These are phyloP conservation scores for Allium sativum DNA, from an alignment of 106 monocot species.

Conservation along the genomic window DNA sequence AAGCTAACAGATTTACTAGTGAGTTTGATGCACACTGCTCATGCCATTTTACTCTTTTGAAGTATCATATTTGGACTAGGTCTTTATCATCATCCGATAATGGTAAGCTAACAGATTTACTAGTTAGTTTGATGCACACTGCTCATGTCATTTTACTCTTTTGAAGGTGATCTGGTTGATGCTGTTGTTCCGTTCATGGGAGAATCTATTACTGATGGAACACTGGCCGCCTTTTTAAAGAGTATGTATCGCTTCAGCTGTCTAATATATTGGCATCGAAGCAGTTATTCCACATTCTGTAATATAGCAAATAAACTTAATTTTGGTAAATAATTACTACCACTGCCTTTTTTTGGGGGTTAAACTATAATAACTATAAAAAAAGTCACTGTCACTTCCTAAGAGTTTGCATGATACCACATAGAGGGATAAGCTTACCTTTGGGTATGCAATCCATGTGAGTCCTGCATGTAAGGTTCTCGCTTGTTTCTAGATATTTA, in stretches of 20 bases:
- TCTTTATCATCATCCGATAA: constrained; percentile 30
- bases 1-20: background rate
- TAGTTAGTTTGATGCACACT: background rate
- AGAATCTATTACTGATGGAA: constrained; percentile 98
- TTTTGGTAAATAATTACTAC: no score
- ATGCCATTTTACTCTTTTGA: background rate
- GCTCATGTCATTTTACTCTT: background rate
- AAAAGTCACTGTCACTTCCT: no score
- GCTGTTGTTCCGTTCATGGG: constrained; percentile 96
- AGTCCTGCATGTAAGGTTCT: no score
- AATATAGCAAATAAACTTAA: no score
- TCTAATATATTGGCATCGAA: background rate
- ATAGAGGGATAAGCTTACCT: no score
- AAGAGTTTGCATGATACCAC: no score
- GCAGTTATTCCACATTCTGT: no score
- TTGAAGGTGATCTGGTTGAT: constrained; percentile 61
- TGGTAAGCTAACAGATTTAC: constrained; percentile 7
- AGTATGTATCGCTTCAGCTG: constrained; percentile 34
- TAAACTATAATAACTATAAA: no score
- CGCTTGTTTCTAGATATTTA: no score
- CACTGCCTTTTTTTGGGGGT: no score
- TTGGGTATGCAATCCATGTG: no score
- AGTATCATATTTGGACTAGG: constrained; percentile 21
- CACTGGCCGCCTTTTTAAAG: constrained; percentile 75
- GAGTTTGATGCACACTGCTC: background rate